Evolutionary conservation across 768 basidiomycete genomes (phyloP), one percentile per base, ranked within the genome.

Genomic region (Trametes cingulata): DNA sequence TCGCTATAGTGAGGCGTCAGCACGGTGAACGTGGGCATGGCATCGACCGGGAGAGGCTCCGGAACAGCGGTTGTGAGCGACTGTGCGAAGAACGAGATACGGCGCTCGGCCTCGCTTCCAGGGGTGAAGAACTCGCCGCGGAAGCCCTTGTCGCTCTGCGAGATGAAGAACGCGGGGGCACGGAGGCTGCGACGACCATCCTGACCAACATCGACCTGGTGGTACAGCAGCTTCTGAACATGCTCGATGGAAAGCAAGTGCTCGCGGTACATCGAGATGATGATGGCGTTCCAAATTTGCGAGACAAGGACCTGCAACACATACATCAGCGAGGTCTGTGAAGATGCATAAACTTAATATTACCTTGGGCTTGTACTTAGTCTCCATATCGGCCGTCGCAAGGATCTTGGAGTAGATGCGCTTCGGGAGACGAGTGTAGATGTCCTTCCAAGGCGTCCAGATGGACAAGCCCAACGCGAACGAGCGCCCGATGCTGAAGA

Each of bases 21-120:
- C 22, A 99, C 95, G 45, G 97, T 98, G 80, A 99, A 99, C 0
- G 96, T 98, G 2, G 97, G 97, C 97, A 99, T 98, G n/a, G 95
- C 92, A 73, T 98, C 95, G 42, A 99, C 93, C 14, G 95, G 94
- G 35, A 98, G 76, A 8, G 97, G 90, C 66, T 93, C 89, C 19
- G 96, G 97, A 51, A 98, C 86, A 48, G 87, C 81, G n/a, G 95
- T 97, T 6, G 97, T 98, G 67, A 99, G 81, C 5, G 93, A 96
- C 75, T 98, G 96, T 25, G 97, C 94, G 72, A 98, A 98, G 86
- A 98, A 99, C 19, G 95, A 98, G 68, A 99, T 98, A 52, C 97
- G 85, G 50, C 97, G 89, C 72, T 98, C 95, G 1, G 97, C 97
- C 72, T 98, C 97, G 65, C 92, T 94, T 8, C 93, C 93, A 35